Conservation (phyloP, 148 eudicot species). For the Nepenthes mirabilis region DNA sequence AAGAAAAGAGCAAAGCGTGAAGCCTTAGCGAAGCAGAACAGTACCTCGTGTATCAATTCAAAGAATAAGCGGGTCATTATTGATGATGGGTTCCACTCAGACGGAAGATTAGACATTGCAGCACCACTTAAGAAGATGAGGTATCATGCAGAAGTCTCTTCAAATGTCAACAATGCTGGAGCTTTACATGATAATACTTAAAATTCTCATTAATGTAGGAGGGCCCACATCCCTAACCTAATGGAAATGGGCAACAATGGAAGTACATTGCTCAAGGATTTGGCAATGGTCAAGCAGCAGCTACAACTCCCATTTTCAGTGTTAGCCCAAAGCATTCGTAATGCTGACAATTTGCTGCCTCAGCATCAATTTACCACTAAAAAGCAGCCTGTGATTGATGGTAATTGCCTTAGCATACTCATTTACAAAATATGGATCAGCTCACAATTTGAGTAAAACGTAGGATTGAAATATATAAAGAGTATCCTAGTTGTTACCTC, state of each 20-base stretch:
- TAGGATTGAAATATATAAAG: too few relatives aligned
- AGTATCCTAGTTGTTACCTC: too few relatives aligned
- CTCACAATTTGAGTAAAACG: too few relatives aligned
- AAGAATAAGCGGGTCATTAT: constrained; percentile 61
- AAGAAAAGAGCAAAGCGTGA: constrained; percentile 75
- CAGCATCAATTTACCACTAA: constrained; percentile 5
- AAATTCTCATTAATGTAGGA: constrained; percentile 20
- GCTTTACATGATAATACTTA: constrained; percentile 4
- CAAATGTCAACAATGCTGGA: neutral
- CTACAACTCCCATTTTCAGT: constrained; percentile 60
- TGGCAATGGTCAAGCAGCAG: constrained; percentile 23
- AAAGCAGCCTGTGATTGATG: constrained; percentile 30
- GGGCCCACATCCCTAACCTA: constrained; percentile 33
- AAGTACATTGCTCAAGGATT: constrained; percentile 19
- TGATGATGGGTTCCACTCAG: constrained; percentile 17
- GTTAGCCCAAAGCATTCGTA: constrained; percentile 33
- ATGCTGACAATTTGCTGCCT: constrained; percentile 5
- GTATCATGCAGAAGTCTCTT: constrained; percentile 15
- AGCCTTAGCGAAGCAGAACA: constrained; percentile 61
- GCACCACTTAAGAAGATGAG: constrained; percentile 46
- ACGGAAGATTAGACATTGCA: constrained; percentile 22
- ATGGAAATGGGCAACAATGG: constrained; percentile 18
- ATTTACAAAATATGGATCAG: neutral
- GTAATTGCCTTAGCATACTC: constrained; percentile 17
- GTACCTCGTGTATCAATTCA: constrained; percentile 27